Base-by-base conservation (phyloP, 352 stramenopile species). In the Saprolegnia diclina region DNA sequence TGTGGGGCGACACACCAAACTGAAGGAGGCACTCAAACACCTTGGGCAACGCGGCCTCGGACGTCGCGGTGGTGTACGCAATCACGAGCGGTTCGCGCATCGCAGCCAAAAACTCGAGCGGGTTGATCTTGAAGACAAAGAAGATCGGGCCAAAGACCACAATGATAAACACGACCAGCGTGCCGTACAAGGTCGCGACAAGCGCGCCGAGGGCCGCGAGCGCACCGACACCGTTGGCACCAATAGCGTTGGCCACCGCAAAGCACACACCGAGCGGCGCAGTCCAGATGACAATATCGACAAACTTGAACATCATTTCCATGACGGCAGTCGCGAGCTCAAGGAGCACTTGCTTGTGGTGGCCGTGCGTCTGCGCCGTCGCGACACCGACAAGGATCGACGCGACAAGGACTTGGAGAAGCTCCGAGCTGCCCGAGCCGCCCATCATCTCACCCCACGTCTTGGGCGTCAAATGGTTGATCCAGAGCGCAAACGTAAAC, bases 361-460 rank as follows among this genome's bases (percentile, higher is more conserved):
- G 26, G 0, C 72, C 72, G 0, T 75, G 42, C 0, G 83, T 57
- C 48, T 77, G 55, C 0, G 79, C 67, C 0, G 79, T 87, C 16
- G 77, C 72, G 0, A 78, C 62, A 40, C 79, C 79, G 1, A 75
- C 76, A 0, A 87, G 72, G 59, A 87, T 74, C 5, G 79, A 73
- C 1, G 79, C 77, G 0, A 87, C 70, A 0, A 87, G 75, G 0
- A 87, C 79, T 61, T 87, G 79, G 7, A 87, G 77, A 24, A 87
- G 72, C 61, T 87, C 79, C 10, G 78, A 85, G 14, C 77, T 80
- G 24, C 77, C 79, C 6, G 67, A 77, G 37, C 79, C 79, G 22
- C 78, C 79, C 79, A 87, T 87, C 79, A 87, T 87, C 61, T 87
- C 76, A 37, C 79, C 76, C 79, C 79, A 87, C 56, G 79, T 87